Percentiles rank a stretch among this genome's conserved stretches.
These are phyloP conservation scores for Picea abies DNA, from an alignment of 83 land plant genomes.

Conservation along the genomic window DNA sequence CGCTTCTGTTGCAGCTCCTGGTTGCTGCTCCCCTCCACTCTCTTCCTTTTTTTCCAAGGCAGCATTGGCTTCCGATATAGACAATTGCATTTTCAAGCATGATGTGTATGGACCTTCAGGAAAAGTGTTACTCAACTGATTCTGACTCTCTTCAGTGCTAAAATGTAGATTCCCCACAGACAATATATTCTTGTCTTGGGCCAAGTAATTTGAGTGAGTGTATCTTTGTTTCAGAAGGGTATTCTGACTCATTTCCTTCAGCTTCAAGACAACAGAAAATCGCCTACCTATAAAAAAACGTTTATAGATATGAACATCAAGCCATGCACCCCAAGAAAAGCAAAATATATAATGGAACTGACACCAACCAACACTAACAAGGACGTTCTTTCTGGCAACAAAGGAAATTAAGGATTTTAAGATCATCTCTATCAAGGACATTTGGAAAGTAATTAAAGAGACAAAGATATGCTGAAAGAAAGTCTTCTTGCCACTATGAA, in stretches of 20 bases:
- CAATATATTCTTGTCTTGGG: neutral
- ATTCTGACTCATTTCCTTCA: conserved; percentile 8
- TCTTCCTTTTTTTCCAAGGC: neutral
- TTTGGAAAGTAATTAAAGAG: neutral
- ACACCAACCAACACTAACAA: neutral
- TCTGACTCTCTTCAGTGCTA: neutral
- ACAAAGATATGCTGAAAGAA: too few species aligned
- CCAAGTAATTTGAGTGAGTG: neutral
- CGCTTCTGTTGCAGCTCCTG: neutral
- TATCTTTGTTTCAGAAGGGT: neutral
- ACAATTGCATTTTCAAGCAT: neutral
- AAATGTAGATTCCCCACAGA: neutral
- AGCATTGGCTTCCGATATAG: neutral
- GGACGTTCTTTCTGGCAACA: neutral
- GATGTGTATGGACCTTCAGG: neutral
- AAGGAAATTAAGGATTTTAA: neutral
- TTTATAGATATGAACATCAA: neutral
- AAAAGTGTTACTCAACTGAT: neutral
- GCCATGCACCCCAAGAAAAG: neutral
- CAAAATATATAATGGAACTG: neutral
- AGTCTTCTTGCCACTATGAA: too few species aligned
- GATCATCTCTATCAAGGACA: neutral
- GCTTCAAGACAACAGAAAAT: neutral
- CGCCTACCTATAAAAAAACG: neutral
- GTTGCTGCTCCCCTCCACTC: neutral